Evolutionary conservation across 208 protist genomes (phyloP), one percentile per base, ranked within the genome.

Genomic region (Balamuthia mandrillaris): DNA sequence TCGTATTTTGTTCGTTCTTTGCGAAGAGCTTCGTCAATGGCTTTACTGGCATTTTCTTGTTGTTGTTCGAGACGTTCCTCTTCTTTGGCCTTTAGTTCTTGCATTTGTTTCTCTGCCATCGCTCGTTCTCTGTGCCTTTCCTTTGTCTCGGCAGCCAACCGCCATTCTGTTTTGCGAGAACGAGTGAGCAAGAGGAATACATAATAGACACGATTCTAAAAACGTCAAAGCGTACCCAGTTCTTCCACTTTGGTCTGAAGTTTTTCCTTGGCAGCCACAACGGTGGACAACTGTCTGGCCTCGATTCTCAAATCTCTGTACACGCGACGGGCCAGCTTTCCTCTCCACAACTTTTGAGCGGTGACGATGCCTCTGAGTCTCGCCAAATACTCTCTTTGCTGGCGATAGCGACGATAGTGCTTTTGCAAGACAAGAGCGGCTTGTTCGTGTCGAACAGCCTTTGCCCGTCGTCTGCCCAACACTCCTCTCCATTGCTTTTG

Each of bases 201-300:
- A n/a, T n/a, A n/a, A n/a, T n/a, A n/a, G n/a, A n/a, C n/a, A n/a
- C n/a, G n/a, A n/a, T n/a, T n/a, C n/a, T n/a, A n/a, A n/a, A n/a
- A n/a, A n/a, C n/a, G n/a, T n/a, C n/a, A n/a, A n/a, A n/a, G n/a
- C n/a, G n/a, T n/a, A n/a, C n/a, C n/a, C n/a, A n/a, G n/a, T n/a
- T 24, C 49, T n/a, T 79, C 45, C 14, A 82, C 37, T 37, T 82
- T 82, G 31, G 58, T 65, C 51, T 82, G 51, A 33, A 82, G 74
- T 3, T 37, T 52, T 21, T 45, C 74, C 54, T 82, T 82, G 54
- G 74, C 74, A 5, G 74, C 74, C 7, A 82, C 74, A 5, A 82
- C 74, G 2, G 74, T 82, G 0, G 52, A 66, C 37, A 82, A 52
- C n/a, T 33, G 31, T 39, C 35, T 45, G 39, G 74, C 74, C 74